Conservation (phyloP, 2,329 filamentous ascomycete genomes). For the Calonectria naviculata region DNA sequence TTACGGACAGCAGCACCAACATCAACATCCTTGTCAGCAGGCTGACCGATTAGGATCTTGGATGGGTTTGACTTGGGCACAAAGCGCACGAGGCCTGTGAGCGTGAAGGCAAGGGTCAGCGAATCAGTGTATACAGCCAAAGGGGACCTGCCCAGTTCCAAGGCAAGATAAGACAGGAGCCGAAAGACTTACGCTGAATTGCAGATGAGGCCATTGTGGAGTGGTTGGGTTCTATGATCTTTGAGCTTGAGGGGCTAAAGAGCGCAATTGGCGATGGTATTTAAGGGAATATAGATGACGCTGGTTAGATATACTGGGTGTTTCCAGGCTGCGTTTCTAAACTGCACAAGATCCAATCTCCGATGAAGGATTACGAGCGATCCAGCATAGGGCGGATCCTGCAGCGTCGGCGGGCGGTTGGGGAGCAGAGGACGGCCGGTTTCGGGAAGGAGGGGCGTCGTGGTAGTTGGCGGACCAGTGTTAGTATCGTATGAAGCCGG, state of each 20-base stretch:
- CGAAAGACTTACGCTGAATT: slow-evolving; percentile 32
- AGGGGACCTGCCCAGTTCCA: neutral
- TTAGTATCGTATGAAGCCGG: neutral
- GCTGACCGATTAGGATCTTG: slow-evolving; percentile 66
- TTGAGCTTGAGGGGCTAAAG: neutral
- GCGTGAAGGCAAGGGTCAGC: neutral
- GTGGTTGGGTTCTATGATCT: neutral
- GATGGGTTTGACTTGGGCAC: slow-evolving; percentile 60
- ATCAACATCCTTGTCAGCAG: slow-evolving; percentile 62
- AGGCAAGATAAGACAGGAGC: neutral
- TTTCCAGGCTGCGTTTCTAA: neutral
- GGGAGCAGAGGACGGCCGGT: neutral
- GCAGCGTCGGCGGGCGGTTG: neutral
- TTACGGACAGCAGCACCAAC: slow-evolving; percentile 67
- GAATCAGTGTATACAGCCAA: neutral
- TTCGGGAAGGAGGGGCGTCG: neutral
- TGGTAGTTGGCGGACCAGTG: neutral
- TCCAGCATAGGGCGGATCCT: neutral
- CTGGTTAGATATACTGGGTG: neutral
- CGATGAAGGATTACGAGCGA: neutral
- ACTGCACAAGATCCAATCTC: slow-evolving; percentile 1
- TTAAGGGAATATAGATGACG: neutral
- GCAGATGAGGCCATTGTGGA: slow-evolving; percentile 33
- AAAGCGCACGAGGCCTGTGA: slow-evolving; percentile 68
- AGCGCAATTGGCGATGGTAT: neutral